Evolutionary conservation across 768 basidiomycete genomes (phyloP), one percentile per base, ranked within the genome.

Genomic region (Russula virescens): DNA sequence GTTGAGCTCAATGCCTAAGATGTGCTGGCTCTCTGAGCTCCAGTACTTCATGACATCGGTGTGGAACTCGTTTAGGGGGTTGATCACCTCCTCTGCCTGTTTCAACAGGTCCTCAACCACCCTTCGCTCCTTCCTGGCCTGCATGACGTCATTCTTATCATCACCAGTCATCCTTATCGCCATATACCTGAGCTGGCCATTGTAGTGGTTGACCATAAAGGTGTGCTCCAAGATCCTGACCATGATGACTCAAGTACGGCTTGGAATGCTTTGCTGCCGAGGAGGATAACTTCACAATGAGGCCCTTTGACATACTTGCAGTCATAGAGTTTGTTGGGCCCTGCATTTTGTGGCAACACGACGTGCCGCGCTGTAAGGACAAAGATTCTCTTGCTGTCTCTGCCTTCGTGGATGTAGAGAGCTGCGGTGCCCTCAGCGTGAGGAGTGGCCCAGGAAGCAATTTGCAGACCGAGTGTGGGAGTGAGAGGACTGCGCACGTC

Each of bases 391-490:
- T 72, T 56, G 64, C 69, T 62, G 31, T 66, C 55, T 66, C 72
- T 69, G 23, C 11, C 13, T 13, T 47, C 23, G 21, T 9, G 23
- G 69, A 74, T 56, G 69, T 71, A 79, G 50, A 78, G 68, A 48
- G 35, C 71, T n/a, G n/a, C 75, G 2, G 77, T 77, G 59, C 77
- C 76, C 64, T 77, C 78, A 48, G 48, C 69, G 55, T 73, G 25
- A 48, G 78, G 74, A 5, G 40, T 46, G 61, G 66, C 71, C 18
- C 54, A 62, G 43, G 73, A 63, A 31, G 78, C 75, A 55, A 79
- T 76, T 23, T 63, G 43, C 51, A 77, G 69, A 54, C 77, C 72
- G 26, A 79, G 75, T 31, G 75, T 64, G 62, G 71, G 64, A 10
- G 74, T 73, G 69, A 79, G 74, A 13, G 73, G 73, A 46, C 71